Base-by-base conservation (phyloP, 1,139 yeast genomes). In the Geotrichum reessii region DNA sequence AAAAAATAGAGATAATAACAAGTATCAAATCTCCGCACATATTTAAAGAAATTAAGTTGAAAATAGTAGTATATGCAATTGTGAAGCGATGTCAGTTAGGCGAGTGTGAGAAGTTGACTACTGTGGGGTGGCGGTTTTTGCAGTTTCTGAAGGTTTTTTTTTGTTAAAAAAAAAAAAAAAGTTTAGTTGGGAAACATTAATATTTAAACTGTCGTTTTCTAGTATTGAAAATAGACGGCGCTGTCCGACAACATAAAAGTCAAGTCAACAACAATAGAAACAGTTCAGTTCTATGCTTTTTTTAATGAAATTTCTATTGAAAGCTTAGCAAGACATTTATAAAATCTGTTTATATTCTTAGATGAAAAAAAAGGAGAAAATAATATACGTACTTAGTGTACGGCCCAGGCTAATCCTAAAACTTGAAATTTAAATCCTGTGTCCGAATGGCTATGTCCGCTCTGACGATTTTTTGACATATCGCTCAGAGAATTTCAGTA, bases 1-100 rank as follows among this genome's bases (percentile, higher is more conserved):
- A 68, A 68, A 89, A 83, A 63, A 89, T 80, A n/a, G 95, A 92
- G 59, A 89, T 71, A 57, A 89, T 77, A 27, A 89, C 95, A 64
- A 88, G 74, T 64, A 89, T 78, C 27, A 37, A 21, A 19, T 50
- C 53, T 1, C 53, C 21, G 21, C 53, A 50, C 53, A 50, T 50
- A 19, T 31, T 6, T 9, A 44, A 44, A 2, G 14, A 12, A 33
- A 33, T 33, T 12, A 33, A 33, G 17, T 33, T n/a, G 5, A 17
- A 33, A 33, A 12, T 12, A 33, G 40, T 33, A 7, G 17, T n/a
- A 7, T 12, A 11, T 4, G 7, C 7, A 25, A 7, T 25, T 25
- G 40, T 33, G n/a, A 33, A 12, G 40, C 17, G 28, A 25, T 25
- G 40, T 33, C 17, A 12, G 17, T 33, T n/a, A 33, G 40, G 14